phyloP scores from a whole-genome alignment of 1,139 yeast species.

The Candida albicans region DNA sequence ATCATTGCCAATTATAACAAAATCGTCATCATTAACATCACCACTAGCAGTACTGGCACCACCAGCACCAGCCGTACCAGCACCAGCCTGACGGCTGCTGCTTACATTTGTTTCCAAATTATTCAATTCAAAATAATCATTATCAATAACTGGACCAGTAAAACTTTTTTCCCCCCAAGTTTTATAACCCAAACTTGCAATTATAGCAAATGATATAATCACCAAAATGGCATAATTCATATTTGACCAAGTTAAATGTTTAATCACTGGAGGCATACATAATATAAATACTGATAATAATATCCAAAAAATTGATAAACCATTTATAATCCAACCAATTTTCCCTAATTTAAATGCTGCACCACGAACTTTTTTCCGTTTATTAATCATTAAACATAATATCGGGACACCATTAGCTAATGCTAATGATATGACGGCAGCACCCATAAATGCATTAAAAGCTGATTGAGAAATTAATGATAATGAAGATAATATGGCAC shows the following conservation, averaged over 20 bases:
- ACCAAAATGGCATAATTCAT: conserved; percentile 80
- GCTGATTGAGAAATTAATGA: conserved; percentile 74
- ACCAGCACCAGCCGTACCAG: conserved; percentile 17
- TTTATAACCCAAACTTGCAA: conserved; percentile 52
- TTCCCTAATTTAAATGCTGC: conserved; percentile 68
- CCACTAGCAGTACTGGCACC: conserved; percentile 5
- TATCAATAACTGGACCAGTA: conserved; percentile 64
- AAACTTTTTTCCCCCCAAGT: conserved; percentile 63
- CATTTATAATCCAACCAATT: conserved; percentile 65
- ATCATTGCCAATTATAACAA: conserved; percentile 18
- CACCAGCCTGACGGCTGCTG: conserved; percentile 7
- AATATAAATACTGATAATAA: conserved; percentile 59
- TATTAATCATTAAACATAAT: conserved; percentile 57
- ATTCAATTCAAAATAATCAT: conserved; percentile 45
- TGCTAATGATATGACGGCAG: conserved; percentile 77
- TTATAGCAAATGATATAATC: conserved; percentile 46
- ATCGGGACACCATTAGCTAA: conserved; percentile 80
- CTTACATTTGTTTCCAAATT: conserved; percentile 23
- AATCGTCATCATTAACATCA: conserved; percentile 6
- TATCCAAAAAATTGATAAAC: conserved; percentile 62
- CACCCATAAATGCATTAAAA: conserved; percentile 81
- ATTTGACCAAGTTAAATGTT: conserved; percentile 52
- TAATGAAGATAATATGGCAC: conserved; percentile 59
- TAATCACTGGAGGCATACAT: conserved; percentile 74
- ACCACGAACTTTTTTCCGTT: conserved; percentile 63